These are phyloP conservation scores for Pelargonium cotyledonis DNA, from an alignment of 441 rosid species.

Conservation along the genomic window DNA sequence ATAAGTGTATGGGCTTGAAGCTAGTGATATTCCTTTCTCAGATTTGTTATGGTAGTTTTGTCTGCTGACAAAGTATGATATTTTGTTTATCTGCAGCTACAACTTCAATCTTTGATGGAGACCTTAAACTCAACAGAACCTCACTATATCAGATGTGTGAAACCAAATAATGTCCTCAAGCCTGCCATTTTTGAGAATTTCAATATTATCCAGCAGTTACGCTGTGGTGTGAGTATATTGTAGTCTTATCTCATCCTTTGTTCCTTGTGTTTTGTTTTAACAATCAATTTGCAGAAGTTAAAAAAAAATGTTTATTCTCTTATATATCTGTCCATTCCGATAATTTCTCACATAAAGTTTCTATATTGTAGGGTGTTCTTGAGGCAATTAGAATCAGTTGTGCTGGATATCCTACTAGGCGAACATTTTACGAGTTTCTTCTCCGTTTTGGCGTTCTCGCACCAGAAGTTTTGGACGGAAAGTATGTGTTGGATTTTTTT, in stretches of 20 bases:
- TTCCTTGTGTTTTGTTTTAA: constrained; percentile 14
- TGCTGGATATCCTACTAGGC: constrained; percentile 99
- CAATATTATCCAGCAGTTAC: constrained; percentile 92
- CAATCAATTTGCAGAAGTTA: constrained; percentile 9
- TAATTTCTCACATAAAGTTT: constrained; percentile 13
- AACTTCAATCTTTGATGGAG: constrained; percentile 99
- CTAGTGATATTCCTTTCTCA: background rate
- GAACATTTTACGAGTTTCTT: constrained; percentile 95
- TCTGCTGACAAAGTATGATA: background rate
- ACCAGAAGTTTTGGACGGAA: constrained; percentile 94
- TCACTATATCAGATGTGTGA: constrained; percentile 99
- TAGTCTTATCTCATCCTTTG: constrained; percentile 16
- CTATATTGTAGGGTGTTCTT: constrained; percentile 74
- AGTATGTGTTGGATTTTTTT: constrained; percentile 49
- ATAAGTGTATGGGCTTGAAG: background rate
- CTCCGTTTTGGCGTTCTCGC: constrained; percentile 98
- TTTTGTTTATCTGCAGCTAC: constrained; percentile 53
- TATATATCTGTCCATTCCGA: constrained; percentile 8
- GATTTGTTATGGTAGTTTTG: background rate
- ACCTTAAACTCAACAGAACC: constrained; percentile 95
- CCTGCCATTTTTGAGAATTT: constrained; percentile 94
- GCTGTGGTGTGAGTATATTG: constrained; percentile 92
- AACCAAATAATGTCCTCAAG: constrained; percentile 96
- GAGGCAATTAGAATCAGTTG: constrained; percentile 99
- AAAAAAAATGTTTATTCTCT: constrained; percentile 6